phyloP scores from a whole-genome alignment of 768 basidiomycete species.

The Phylloporus sp. region DNA sequence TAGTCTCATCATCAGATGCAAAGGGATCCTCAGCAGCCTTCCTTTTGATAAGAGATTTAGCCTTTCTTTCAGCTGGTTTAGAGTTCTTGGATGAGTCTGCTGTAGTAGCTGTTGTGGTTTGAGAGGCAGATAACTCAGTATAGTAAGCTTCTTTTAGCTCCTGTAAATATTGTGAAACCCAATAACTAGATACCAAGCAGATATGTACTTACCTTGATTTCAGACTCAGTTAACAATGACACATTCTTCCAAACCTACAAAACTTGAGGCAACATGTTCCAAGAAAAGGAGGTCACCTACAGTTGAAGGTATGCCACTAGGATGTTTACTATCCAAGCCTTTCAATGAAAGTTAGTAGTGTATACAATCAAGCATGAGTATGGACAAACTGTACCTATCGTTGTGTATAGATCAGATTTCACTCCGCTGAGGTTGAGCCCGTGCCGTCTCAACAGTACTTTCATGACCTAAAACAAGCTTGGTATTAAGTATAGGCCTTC shows the following conservation, averaged over 20 bases:
- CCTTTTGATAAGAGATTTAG: conserved; percentile 46
- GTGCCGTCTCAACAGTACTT: conserved; percentile 59
- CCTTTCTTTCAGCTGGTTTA: conserved; percentile 25
- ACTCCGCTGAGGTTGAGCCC: conserved; percentile 64
- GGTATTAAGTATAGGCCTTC: neutral
- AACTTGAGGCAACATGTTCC: neutral
- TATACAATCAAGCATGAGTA: neutral
- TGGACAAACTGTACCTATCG: conserved; percentile 43
- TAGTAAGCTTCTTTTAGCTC: conserved; percentile 61
- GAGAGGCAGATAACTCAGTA: conserved; percentile 39
- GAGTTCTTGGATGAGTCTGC: conserved; percentile 17
- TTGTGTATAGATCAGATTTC: conserved; percentile 68
- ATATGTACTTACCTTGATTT: conserved; percentile 64
- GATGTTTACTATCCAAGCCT: conserved; percentile 76
- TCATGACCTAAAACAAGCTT: conserved; percentile 50
- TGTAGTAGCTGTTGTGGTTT: conserved; percentile 20
- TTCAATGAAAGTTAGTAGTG: conserved; percentile 1
- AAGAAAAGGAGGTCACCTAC: conserved; percentile 33
- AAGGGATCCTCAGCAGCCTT: conserved; percentile 47
- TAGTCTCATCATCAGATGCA: conserved; percentile 45
- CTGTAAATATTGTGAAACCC: conserved; percentile 31
- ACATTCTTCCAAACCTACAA: conserved; percentile 65
- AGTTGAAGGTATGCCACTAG: conserved; percentile 68
- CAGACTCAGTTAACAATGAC: conserved; percentile 52
- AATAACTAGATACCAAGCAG: neutral